Conservation (phyloP, 148 eudicot species). For the Spergularia marina region DNA sequence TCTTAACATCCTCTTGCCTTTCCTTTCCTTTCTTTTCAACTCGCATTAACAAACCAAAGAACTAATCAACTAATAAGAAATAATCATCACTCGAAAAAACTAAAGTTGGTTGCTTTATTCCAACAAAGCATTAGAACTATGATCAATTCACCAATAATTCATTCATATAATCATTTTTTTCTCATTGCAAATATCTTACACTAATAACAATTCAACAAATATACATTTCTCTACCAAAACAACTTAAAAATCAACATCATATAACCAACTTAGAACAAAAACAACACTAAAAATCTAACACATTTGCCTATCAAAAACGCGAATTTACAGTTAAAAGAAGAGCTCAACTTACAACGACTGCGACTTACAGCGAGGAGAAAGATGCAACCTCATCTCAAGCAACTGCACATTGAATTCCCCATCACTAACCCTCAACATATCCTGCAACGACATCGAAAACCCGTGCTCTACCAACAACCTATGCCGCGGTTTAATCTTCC, state of each 20-base stretch:
- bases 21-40: no score
- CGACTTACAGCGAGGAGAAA: constrained; percentile 15
- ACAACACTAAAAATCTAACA: neutral
- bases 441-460: constrained; percentile 51
- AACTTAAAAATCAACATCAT: neutral
- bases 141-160: no score
- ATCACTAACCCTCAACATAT: constrained; percentile 78
- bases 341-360: constrained; percentile 17
- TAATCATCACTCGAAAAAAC: no score
- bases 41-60: no score
- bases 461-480: constrained; percentile 51
- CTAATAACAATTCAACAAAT: no score
- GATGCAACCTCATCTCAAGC: constrained; percentile 46
- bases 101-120: no score
- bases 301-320: neutral
- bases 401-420: constrained; percentile 63
- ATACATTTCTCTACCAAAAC: no score
- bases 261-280: neutral
- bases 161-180: no score
- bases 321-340: constrained; percentile 14
- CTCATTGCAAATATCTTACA: no score
- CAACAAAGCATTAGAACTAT: no score
- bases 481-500: constrained; percentile 74
- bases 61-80: no score
- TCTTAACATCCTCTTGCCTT: no score